A percentile compares a stretch with the other conserved stretches of the same genome.
Conservation (phyloP, 2,329 filamentous ascomycete genomes). For the Myriangium duriaei region DNA sequence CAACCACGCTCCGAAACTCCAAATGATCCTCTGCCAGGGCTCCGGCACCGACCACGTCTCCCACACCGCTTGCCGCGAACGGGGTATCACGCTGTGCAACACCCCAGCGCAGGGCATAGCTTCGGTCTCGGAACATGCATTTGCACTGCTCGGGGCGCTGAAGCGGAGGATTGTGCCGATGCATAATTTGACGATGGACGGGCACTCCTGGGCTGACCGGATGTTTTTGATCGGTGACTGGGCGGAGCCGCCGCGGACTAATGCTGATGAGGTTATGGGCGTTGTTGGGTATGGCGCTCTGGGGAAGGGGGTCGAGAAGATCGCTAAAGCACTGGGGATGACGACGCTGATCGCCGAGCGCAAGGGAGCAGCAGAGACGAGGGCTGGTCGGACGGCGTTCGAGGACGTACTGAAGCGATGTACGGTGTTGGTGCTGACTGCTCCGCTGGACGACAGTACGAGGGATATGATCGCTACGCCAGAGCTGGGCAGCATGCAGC, state of each 20-base stretch:
- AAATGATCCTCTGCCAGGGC: constrained; percentile 33
- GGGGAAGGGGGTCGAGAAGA: constrained; percentile 30
- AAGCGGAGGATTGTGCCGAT: constrained; percentile 30
- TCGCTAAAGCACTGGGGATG: constrained; percentile 37
- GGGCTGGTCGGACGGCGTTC: constrained; percentile 24
- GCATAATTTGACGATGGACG: constrained; percentile 23
- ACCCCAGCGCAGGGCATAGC: constrained; percentile 35
- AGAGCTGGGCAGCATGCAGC: constrained; percentile 35
- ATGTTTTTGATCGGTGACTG: constrained; percentile 23
- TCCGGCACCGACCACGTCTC: constrained; percentile 38
- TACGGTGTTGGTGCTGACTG: constrained; percentile 27
- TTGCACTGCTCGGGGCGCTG: constrained; percentile 37
- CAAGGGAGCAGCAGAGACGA: constrained; percentile 23
- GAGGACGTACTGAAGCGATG: constrained; percentile 24
- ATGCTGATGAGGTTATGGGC: constrained; percentile 36
- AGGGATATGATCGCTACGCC: constrained; percentile 16
- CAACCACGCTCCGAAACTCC: constrained; percentile 29
- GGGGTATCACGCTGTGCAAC: constrained; percentile 35
- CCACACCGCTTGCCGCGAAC: constrained; percentile 29
- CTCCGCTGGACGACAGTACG: constrained; percentile 17
- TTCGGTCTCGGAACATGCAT: constrained; percentile 36
- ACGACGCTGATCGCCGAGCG: constrained; percentile 37
- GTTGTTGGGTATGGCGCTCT: constrained; percentile 39
- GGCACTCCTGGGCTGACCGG: constrained; percentile 29
- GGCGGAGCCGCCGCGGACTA: constrained; percentile 31